These are phyloP conservation scores for Pyricularia grisea DNA, from an alignment of 2,329 filamentous ascomycete species.

Conservation along the genomic window DNA sequence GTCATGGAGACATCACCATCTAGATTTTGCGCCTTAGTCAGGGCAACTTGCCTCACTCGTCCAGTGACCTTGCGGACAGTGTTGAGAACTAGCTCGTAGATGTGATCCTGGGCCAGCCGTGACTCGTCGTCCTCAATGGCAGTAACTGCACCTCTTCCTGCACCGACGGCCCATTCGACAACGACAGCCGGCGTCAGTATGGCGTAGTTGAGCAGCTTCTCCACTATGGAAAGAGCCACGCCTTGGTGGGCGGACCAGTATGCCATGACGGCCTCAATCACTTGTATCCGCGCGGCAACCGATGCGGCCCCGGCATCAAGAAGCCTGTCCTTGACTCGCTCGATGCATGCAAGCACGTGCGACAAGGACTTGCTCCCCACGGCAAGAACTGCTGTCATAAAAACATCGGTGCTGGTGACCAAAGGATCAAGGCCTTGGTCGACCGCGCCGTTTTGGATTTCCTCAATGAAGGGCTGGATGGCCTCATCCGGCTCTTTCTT, in stretches of 20 bases:
- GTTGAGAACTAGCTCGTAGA: constrained; percentile 83
- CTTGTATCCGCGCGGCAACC: constrained; percentile 70
- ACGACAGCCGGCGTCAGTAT: constrained; percentile 82
- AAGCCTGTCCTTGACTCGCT: constrained; percentile 84
- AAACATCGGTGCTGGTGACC: constrained; percentile 83
- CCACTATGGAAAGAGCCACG: constrained; percentile 82
- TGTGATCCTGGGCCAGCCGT: constrained; percentile 63
- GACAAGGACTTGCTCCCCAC: constrained; percentile 93
- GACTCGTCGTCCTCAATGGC: constrained; percentile 44
- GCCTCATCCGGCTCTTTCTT: constrained; percentile 81
- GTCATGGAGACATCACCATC: constrained; percentile 29
- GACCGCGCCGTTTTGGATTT: constrained; percentile 70
- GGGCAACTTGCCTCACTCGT: constrained; percentile 65
- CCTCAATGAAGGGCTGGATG: constrained; percentile 70
- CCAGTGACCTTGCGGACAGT: constrained; percentile 87
- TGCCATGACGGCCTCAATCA: constrained; percentile 79
- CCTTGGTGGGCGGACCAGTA: constrained; percentile 94
- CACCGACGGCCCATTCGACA: constrained; percentile 76
- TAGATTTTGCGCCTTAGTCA: constrained; percentile 19
- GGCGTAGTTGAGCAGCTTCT: constrained; percentile 95
- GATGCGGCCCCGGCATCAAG: constrained; percentile 69
- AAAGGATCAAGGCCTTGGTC: constrained; percentile 67
- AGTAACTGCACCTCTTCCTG: constrained; percentile 22
- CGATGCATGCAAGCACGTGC: constrained; percentile 90
- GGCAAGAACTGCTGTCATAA: constrained; percentile 87